Evolutionary conservation across 1,284 basidiomycete species (phyloP).

Genomic region (Grifola frondosa): DNA sequence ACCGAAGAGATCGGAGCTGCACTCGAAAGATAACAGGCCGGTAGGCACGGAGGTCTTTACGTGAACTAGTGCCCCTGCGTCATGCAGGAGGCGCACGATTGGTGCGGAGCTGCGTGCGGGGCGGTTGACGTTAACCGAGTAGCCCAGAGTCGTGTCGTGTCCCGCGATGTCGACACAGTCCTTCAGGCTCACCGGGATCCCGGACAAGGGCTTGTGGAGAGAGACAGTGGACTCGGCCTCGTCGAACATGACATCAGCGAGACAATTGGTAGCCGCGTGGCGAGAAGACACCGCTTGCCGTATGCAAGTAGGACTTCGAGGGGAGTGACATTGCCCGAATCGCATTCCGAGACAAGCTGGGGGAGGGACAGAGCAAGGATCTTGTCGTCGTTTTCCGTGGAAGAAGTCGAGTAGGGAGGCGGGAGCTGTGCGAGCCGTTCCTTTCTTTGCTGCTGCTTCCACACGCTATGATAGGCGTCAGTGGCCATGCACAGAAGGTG

Average conservation of each 20-base stretch:
- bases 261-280: conserved; percentile 65
- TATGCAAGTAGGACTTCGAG: conserved; percentile 52
- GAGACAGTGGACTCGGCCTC: conserved; percentile 42
- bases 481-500: too few relatives aligned
- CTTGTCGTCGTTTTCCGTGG: conserved; percentile 46
- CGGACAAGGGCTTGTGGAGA: conserved; percentile 49
- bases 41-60: conserved; percentile 80
- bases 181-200: conserved; percentile 70
- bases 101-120: conserved; percentile 55
- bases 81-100: conserved; percentile 68
- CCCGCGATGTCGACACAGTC: conserved; percentile 67
- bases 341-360: conserved; percentile 48
- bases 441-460: conserved; percentile 50
- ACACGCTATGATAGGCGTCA: conserved; percentile 38
- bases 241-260: conserved; percentile 63
- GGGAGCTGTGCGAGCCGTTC: conserved; percentile 43
- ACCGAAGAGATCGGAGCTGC: conserved; percentile 75
- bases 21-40: conserved; percentile 77
- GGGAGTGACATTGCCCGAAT: conserved; percentile 40
- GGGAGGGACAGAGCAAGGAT: conserved; percentile 53
- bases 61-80: conserved; percentile 74
- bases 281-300: conserved; percentile 54
- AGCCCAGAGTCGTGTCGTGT: conserved; percentile 75
- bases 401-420: conserved; percentile 39
- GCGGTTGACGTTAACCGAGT: conserved; percentile 56